phyloP scores from a whole-genome alignment of 2,329 filamentous ascomycete genomes.

The Cryphonectria radicalis region DNA sequence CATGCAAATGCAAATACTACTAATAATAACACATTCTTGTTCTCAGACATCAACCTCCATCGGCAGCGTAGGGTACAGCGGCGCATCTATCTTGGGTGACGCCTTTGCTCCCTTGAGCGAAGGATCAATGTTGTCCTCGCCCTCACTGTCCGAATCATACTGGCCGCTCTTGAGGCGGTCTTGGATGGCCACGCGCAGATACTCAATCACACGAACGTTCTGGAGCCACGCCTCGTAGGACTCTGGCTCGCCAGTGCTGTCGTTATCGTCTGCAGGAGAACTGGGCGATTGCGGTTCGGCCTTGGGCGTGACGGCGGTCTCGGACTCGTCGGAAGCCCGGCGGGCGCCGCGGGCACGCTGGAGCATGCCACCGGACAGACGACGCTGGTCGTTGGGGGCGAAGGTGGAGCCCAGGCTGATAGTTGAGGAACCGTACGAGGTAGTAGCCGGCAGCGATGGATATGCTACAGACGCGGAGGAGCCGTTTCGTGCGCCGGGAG shows the following conservation, averaged over 20 bases:
- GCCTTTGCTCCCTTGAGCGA: slow-evolving; percentile 31
- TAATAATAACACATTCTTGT: background rate
- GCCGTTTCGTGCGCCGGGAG: slow-evolving; percentile 66
- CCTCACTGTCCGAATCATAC: slow-evolving; percentile 46
- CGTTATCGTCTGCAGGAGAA: slow-evolving; percentile 61
- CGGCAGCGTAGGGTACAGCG: slow-evolving; percentile 43
- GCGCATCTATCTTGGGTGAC: slow-evolving; percentile 41
- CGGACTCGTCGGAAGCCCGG: slow-evolving; percentile 45
- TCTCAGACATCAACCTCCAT: slow-evolving; percentile 23
- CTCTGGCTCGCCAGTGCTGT: slow-evolving; percentile 61
- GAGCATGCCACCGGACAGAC: slow-evolving; percentile 69
- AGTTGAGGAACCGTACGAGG: slow-evolving; percentile 69
- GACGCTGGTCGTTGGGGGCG: slow-evolving; percentile 61
- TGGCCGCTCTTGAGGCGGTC: slow-evolving; percentile 61
- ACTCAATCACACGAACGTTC: slow-evolving; percentile 68
- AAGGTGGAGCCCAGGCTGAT: slow-evolving; percentile 73
- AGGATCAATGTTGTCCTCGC: slow-evolving; percentile 40
- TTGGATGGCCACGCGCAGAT: slow-evolving; percentile 61
- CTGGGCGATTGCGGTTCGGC: slow-evolving; percentile 49
- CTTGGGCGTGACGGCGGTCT: slow-evolving; percentile 50
- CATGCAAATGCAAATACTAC: background rate
- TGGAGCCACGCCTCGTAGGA: slow-evolving; percentile 68
- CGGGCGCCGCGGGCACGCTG: slow-evolving; percentile 58
- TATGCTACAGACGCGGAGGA: slow-evolving; percentile 69
- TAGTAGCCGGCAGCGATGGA: slow-evolving; percentile 73